Conservation (phyloP, 192 early-diverging fungal genomes). For the Rhizoclosmatium globosum region DNA sequence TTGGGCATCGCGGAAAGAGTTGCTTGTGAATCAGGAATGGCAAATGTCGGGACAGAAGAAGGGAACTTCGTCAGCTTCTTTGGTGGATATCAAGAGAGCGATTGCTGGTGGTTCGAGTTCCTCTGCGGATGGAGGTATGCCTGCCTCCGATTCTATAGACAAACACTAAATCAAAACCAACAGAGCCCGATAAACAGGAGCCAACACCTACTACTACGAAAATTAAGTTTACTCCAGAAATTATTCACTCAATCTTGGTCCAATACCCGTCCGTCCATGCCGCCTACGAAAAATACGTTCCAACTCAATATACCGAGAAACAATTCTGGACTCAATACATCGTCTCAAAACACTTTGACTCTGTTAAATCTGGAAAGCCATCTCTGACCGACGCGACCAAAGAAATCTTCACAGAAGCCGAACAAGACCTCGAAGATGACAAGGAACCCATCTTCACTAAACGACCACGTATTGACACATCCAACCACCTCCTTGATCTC, state of each 20-base stretch:
- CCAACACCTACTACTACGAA: slow-evolving; percentile 43
- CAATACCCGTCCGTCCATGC: slow-evolving; percentile 88
- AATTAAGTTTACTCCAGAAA: slow-evolving; percentile 87
- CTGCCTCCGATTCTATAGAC: background rate
- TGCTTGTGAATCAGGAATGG: slow-evolving; percentile 75
- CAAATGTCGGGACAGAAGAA: slow-evolving; percentile 75
- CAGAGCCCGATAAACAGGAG: background rate
- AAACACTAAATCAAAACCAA: background rate
- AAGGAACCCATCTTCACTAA: slow-evolving; percentile 41
- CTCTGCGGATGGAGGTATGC: background rate
- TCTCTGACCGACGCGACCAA: slow-evolving; percentile 54
- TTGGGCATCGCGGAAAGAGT: slow-evolving; percentile 84
- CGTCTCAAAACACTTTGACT: slow-evolving; percentile 84
- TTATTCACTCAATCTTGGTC: slow-evolving; percentile 87
- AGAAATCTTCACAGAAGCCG: slow-evolving; percentile 82
- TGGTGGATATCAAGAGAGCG: slow-evolving; percentile 60
- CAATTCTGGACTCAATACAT: slow-evolving; percentile 92
- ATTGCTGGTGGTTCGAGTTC: slow-evolving; percentile 68
- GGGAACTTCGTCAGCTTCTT: slow-evolving; percentile 79
- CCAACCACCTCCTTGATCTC: slow-evolving; percentile 80
- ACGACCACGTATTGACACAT: slow-evolving; percentile 60
- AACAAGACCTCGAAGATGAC: slow-evolving; percentile 79
- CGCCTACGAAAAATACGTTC: slow-evolving; percentile 84
- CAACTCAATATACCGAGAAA: slow-evolving; percentile 76
- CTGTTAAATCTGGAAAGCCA: slow-evolving; percentile 14